Base-by-base conservation (phyloP, 768 basidiomycete genomes). In the Leccinum longicurvipes region DNA sequence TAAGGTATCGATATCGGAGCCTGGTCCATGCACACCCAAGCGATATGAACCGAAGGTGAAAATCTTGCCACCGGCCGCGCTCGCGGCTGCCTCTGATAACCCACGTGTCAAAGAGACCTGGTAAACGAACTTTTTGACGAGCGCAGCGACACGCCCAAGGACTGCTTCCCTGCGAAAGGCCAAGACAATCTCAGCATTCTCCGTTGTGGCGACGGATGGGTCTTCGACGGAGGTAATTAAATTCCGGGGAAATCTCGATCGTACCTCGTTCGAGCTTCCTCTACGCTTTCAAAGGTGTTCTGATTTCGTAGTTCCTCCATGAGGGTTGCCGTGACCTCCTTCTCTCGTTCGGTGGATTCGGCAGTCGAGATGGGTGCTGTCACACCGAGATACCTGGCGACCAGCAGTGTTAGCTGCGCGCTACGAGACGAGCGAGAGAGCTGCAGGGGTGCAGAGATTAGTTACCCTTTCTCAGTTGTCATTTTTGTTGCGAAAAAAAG, bases 1-100 rank as follows among this genome's bases (percentile, higher is more conserved):
- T 21, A 99, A 76, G n/a, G 95, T 97, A 77, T 99, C 97, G 70
- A 99, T 98, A 82, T 99, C 96, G 48, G 88, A 80, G 3, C 92
- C 90, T 32, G 96, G 97, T 12, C 92, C 93, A 72, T 98, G 97
- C 21, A 98, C 97, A 56, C 97, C 97, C 48, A 99, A 77, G 64
- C 97, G 89, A 79, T 98, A 98, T 50, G 95, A 98, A 41, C 97
- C 97, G 72, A 96, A 99, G 7, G 97, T 98, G 72, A 93, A 99
- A 70, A 99, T 98, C 79, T 98, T 96, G 60, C 95, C 97, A 50
- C 97, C 97, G 9, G 97, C 93, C 47, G 91, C 86, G 50, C 75
- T 82, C 9, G 96, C 95, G 1, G 92, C 89, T 19, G 87, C 74
- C 60, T 98, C 94, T 28, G 94, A 95, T 46, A 96, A 76, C 7